Percentiles rank a stretch among this genome's conserved stretches.
phyloP scores from a whole-genome alignment of 352 stramenopile species.

The Phytophthora palmivora region DNA sequence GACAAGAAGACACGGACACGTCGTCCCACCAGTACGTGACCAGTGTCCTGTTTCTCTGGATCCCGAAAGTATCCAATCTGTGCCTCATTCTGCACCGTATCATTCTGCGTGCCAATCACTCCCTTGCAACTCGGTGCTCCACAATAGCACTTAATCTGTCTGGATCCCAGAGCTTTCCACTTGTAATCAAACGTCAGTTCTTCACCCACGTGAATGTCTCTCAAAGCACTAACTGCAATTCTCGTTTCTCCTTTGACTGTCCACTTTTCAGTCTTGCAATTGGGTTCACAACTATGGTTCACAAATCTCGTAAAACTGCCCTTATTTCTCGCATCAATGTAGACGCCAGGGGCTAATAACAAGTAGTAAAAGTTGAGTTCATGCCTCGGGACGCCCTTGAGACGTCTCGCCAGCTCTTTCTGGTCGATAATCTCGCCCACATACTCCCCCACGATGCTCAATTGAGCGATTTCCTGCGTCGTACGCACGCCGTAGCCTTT shows the following conservation, averaged over 20 bases:
- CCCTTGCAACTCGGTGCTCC: constrained; percentile 74
- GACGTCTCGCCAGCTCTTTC: constrained; percentile 69
- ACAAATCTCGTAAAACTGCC: constrained; percentile 96
- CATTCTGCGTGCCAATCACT: constrained; percentile 69
- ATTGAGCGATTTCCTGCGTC: constrained; percentile 59
- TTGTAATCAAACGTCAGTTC: constrained; percentile 98
- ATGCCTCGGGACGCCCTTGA: constrained; percentile 67
- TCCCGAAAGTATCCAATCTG: constrained; percentile 72
- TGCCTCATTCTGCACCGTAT: constrained; percentile 43
- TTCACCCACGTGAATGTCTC: constrained; percentile 87
- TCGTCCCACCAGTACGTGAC: constrained; percentile 51
- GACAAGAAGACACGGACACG: constrained; percentile 76
- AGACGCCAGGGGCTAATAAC: constrained; percentile 79
- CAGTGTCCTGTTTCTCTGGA: constrained; percentile 59
- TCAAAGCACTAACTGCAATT: constrained; percentile 94
- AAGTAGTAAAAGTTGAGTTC: constrained; percentile 92
- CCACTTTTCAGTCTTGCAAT: constrained; percentile 97
- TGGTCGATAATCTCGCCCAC: constrained; percentile 93
- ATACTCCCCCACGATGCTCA: constrained; percentile 89
- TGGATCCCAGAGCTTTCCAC: constrained; percentile 89
- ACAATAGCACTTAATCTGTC: constrained; percentile 84
- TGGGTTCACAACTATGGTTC: constrained; percentile 96
- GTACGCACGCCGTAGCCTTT: constrained; percentile 91
- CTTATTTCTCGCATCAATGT: constrained; percentile 90
- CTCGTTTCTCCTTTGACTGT: constrained; percentile 91